phyloP scores from a whole-genome alignment of 208 protist genomes.

The Acanthamoeba polyphaga region DNA sequence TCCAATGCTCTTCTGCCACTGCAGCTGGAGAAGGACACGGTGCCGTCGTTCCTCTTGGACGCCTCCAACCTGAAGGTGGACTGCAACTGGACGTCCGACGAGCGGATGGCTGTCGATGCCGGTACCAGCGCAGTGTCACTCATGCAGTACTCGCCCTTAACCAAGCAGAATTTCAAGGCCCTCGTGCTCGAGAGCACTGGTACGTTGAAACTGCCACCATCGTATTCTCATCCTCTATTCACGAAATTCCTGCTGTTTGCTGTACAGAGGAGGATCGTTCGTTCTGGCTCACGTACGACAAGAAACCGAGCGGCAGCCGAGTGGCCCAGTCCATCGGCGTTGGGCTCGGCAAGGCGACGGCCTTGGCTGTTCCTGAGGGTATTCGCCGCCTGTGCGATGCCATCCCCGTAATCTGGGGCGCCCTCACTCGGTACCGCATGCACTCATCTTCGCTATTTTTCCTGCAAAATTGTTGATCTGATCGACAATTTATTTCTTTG shows the following conservation, averaged over 20 bases:
- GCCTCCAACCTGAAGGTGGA: neutral
- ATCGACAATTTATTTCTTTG: neutral
- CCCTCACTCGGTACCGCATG: neutral
- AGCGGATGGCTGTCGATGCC: neutral
- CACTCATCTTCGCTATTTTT: neutral
- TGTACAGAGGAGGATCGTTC: neutral
- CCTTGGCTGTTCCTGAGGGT: neutral
- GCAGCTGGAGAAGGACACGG: slow-evolving; percentile 8
- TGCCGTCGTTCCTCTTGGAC: slow-evolving; percentile 30
- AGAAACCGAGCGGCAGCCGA: slow-evolving; percentile 11
- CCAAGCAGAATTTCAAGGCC: slow-evolving; percentile 8
- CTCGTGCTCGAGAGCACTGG: neutral
- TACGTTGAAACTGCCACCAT: neutral
- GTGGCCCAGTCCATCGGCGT: neutral
- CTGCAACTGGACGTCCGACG: slow-evolving; percentile 19
- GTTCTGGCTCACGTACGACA: slow-evolving; percentile 29
- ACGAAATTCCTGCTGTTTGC: neutral
- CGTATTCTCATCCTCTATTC: neutral
- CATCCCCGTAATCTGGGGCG: neutral
- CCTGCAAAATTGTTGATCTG: neutral
- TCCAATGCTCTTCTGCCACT: neutral
- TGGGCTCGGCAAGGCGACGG: neutral
- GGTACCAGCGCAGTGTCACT: neutral
- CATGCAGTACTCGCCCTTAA: slow-evolving; percentile 6
- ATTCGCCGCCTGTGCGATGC: neutral